These are phyloP conservation scores for Orbilia javanica DNA, from an alignment of 2,329 filamentous ascomycete species.

Conservation along the genomic window DNA sequence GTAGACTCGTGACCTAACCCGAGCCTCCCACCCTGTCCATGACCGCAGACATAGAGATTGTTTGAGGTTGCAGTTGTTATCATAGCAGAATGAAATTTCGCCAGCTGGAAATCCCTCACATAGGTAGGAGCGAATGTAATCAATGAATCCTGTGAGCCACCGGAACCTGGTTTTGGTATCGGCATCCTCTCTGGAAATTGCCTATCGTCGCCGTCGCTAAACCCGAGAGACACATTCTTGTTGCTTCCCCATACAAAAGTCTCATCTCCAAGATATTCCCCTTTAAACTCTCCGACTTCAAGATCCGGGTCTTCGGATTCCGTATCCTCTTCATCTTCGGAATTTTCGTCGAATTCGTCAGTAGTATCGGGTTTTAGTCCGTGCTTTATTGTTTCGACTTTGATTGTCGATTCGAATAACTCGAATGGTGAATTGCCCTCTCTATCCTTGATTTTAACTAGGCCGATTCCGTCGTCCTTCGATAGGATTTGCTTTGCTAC, in stretches of 20 bases:
- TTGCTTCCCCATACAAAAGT: constrained; percentile 96
- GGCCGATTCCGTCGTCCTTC: constrained; percentile 75
- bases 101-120: constrained; percentile 69
- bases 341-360: constrained; percentile 71
- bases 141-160: constrained; percentile 27
- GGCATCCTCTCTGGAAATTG: constrained; percentile 89
- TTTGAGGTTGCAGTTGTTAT: constrained; percentile 87
- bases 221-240: constrained; percentile 90
- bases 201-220: constrained; percentile 95
- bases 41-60: constrained; percentile 92
- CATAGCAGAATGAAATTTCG: constrained; percentile 90
- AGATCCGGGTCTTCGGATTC: constrained; percentile 56
- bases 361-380: constrained; percentile 64
- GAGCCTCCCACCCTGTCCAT: constrained; percentile 88
- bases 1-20: constrained; percentile 88
- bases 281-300: constrained; percentile 63
- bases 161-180: constrained; percentile 76
- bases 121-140: constrained; percentile 33
- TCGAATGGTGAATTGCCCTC: constrained; percentile 93
- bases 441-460: constrained; percentile 78
- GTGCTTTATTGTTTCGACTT: constrained; percentile 68
- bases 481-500: constrained; percentile 81
- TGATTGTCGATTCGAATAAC: constrained; percentile 88
- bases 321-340: constrained; percentile 62
- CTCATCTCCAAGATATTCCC: constrained; percentile 76